Conservation (phyloP, 1,139 yeast species). For the Pichia sp. region DNA sequence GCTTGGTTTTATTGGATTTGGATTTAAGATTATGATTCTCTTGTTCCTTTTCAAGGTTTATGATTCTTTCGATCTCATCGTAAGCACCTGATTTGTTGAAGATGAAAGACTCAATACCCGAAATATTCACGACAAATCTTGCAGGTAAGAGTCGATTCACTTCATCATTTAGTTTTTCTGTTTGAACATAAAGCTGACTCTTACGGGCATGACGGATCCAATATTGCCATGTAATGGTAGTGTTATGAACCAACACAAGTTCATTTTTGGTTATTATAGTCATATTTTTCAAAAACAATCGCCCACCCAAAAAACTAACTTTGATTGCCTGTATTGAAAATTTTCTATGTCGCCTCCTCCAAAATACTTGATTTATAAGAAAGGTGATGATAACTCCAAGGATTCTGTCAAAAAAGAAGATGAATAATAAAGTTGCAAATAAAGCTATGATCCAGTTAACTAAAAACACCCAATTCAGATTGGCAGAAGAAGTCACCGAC, state of each 20-base stretch:
- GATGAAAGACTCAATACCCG: constrained; percentile 76
- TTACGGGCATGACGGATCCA: constrained; percentile 60
- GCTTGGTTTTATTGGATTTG: constrained; percentile 1
- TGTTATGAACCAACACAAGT: constrained; percentile 60
- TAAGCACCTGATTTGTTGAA: constrained; percentile 76
- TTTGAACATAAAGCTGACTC: constrained; percentile 33
- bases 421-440: constrained; percentile 51
- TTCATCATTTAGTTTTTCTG: constrained; percentile 24
- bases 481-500: constrained; percentile 23
- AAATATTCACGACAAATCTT: constrained; percentile 50
- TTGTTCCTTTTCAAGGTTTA: constrained; percentile 13
- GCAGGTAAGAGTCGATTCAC: constrained; percentile 49
- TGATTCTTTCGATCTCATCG: constrained; percentile 47
- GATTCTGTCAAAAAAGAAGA: constrained; percentile 71
- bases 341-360: constrained; percentile 52
- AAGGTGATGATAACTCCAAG: constrained; percentile 56
- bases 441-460: constrained; percentile 74
- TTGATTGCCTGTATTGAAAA: constrained; percentile 66
- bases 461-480: constrained; percentile 62
- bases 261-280: constrained; percentile 64
- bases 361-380: constrained; percentile 46
- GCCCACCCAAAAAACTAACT: constrained; percentile 73
- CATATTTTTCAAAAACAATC: constrained; percentile 69
- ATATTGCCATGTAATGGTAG: constrained; percentile 82
- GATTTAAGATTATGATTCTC: constrained; percentile 2